Evolutionary conservation across 2,329 filamentous ascomycete genomes (phyloP).

Genomic region (Colletotrichum godetiae): DNA sequence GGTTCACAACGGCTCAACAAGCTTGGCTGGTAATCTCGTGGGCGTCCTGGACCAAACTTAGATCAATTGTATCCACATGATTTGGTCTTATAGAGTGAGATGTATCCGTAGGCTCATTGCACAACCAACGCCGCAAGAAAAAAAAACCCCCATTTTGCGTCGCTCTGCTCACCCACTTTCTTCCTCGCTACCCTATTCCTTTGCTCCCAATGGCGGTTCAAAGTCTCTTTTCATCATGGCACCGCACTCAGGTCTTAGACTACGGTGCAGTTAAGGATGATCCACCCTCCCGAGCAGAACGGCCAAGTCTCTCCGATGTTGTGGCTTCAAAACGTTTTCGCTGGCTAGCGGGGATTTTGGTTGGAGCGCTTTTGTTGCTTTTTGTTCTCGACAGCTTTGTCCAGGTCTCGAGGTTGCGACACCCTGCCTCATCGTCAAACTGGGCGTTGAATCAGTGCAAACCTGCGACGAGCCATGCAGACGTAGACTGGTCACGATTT

Average conservation of each 20-base stretch:
- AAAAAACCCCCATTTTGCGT: too few species aligned
- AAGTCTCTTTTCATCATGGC: background rate
- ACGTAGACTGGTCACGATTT: constrained; percentile 55
- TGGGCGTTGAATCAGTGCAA: background rate
- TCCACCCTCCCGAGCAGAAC: background rate
- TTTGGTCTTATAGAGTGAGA: background rate
- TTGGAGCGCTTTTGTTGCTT: background rate
- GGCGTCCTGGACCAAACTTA: background rate
- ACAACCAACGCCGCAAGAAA: too few species aligned
- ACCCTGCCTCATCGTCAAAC: background rate
- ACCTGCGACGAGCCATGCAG: background rate
- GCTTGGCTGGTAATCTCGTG: background rate
- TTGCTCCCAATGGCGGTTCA: background rate
- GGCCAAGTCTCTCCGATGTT: background rate
- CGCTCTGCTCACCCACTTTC: background rate
- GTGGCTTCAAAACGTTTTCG: background rate
- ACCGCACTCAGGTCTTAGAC: background rate
- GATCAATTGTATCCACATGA: background rate
- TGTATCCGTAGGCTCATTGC: too few species aligned
- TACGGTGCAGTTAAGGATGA: background rate
- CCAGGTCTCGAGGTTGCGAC: background rate
- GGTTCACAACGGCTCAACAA: background rate
- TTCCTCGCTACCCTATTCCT: background rate
- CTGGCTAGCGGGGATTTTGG: background rate
- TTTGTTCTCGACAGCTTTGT: background rate